phyloP scores from a whole-genome alignment of 164 flowering plant species.

The Vitis rupestris region DNA sequence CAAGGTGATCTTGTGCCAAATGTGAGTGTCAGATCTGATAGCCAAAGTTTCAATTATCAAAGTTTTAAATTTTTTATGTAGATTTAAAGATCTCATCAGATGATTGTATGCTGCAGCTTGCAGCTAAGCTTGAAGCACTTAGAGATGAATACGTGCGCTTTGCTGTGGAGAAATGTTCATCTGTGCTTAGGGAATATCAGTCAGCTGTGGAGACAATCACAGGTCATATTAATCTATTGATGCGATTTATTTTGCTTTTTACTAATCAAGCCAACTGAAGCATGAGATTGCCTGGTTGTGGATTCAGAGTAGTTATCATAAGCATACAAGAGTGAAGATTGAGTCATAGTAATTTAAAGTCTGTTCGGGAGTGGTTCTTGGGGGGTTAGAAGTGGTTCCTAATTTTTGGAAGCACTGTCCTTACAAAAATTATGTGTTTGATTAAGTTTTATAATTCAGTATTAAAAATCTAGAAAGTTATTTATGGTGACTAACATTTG shows the following conservation, averaged over 20 bases:
- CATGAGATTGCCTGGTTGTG: neutral
- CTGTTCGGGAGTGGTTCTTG: no score
- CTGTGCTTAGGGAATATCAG: slow-evolving; percentile 67
- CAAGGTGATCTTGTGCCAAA: slow-evolving; percentile 85
- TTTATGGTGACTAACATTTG: no score
- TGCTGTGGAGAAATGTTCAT: slow-evolving; percentile 73
- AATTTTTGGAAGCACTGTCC: no score
- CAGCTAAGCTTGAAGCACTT: slow-evolving; percentile 88
- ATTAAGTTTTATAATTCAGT: no score
- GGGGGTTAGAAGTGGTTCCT: no score
- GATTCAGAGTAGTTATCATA: neutral
- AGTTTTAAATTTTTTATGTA: neutral
- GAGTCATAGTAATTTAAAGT: neutral
- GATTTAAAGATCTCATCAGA: neutral
- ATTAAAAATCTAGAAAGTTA: no score
- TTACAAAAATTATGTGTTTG: no score
- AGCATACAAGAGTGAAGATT: neutral
- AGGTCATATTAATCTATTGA: slow-evolving; percentile 34
- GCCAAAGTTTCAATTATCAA: neutral
- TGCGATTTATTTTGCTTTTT: slow-evolving; percentile 3
- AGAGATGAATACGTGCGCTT: slow-evolving; percentile 92
- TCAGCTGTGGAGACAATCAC: slow-evolving; percentile 88
- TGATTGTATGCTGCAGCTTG: slow-evolving; percentile 50
- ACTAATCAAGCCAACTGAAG: neutral
- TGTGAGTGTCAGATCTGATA: slow-evolving; percentile 39